Percentiles rank a stretch among this genome's conserved stretches.
Evolutionary conservation across 2,329 filamentous ascomycete species (phyloP).

Genomic region (Fusarium palustre): DNA sequence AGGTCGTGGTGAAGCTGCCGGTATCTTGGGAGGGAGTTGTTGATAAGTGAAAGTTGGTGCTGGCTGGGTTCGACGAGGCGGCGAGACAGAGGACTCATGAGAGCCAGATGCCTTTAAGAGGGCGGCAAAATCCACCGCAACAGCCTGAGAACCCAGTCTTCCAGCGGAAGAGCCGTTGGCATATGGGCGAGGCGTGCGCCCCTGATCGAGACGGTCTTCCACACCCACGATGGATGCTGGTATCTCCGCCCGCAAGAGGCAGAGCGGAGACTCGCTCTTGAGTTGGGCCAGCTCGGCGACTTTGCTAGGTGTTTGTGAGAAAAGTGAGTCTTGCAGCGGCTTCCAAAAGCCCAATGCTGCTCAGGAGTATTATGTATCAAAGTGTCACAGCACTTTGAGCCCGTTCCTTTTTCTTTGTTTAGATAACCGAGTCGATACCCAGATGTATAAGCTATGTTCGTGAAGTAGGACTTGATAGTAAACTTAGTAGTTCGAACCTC

Average conservation of each 20-base stretch:
- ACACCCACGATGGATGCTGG: conserved; percentile 48
- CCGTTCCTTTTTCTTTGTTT: conserved; percentile 11
- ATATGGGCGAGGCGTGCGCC: conserved; percentile 48
- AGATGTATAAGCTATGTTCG: conserved; percentile 7
- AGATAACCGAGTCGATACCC: neutral
- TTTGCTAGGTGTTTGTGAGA: conserved; percentile 29
- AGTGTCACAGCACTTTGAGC: conserved; percentile 7
- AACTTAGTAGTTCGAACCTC: conserved; percentile 6
- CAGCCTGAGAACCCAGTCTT: conserved; percentile 57
- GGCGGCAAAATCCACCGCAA: conserved; percentile 94
- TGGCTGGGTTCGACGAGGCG: conserved; percentile 49
- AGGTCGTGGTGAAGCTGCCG: conserved; percentile 39
- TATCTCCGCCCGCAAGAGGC: conserved; percentile 57
- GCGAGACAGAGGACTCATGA: conserved; percentile 72
- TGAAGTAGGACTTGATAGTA: conserved; percentile 4
- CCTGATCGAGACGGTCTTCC: conserved; percentile 47
- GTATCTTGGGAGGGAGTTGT: conserved; percentile 38
- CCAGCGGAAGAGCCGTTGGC: conserved; percentile 45
- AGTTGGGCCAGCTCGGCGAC: conserved; percentile 58
- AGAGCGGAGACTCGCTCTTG: conserved; percentile 57
- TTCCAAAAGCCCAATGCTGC: conserved; percentile 38
- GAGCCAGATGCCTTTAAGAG: conserved; percentile 83
- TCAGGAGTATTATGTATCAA: conserved; percentile 28
- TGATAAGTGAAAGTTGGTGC: conserved; percentile 26
- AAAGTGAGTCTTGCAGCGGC: conserved; percentile 31